Evolutionary conservation across 2,329 filamentous ascomycete species (phyloP).

Genomic region (Fusarium decemcellulare): DNA sequence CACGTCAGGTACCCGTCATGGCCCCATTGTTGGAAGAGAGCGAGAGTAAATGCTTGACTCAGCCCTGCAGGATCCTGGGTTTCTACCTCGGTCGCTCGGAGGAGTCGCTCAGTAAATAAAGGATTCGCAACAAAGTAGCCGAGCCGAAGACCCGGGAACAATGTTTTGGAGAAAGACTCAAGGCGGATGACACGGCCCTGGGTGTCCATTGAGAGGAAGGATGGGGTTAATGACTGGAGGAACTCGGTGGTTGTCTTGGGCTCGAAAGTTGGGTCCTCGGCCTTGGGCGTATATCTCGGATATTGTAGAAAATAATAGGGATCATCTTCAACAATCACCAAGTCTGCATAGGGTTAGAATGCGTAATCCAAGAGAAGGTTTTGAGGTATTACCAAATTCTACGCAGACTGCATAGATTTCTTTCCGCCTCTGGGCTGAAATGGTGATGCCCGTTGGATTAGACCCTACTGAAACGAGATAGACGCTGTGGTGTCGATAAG

Average conservation of each 20-base stretch:
- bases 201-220: conserved; percentile 43
- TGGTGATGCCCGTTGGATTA: not conserved
- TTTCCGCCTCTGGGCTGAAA: not conserved
- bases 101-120: not conserved
- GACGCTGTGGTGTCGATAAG: not conserved
- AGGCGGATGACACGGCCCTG: conserved; percentile 47
- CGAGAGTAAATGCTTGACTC: not conserved
- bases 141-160: conserved; percentile 24
- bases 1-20: not conserved
- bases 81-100: not conserved
- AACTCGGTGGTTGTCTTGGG: conserved; percentile 20
- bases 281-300: conserved; percentile 16
- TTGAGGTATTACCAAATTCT: not conserved
- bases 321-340: conserved; percentile 35
- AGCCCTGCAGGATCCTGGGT: not conserved
- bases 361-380: no score
- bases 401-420: not conserved
- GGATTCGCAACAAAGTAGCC: conserved; percentile 9
- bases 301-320: conserved; percentile 49
- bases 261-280: not conserved
- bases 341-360: not conserved
- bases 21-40: not conserved
- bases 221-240: conserved; percentile 34
- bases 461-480: not conserved
- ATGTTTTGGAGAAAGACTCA: conserved; percentile 43